phyloP scores from a whole-genome alignment of 129 eudicot genomes.

The Oenanthe sinensis region DNA sequence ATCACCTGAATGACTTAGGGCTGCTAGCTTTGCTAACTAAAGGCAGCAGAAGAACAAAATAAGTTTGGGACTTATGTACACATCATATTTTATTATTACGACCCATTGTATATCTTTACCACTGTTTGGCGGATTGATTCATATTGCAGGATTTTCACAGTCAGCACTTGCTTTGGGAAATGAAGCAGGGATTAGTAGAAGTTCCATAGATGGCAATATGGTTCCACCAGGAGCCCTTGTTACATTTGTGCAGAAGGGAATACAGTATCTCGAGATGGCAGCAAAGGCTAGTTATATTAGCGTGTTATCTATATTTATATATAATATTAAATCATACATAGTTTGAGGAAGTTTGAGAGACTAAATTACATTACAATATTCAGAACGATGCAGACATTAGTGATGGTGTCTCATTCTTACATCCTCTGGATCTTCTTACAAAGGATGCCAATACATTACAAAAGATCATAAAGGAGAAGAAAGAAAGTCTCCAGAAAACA shows the following conservation, averaged over 20 bases:
- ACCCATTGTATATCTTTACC: neutral
- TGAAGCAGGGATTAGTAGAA: conserved; percentile 74
- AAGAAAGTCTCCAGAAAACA: conserved; percentile 33
- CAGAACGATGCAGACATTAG: conserved; percentile 78
- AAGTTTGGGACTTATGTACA: too few relatives aligned
- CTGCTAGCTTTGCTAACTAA: too few relatives aligned
- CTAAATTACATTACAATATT: conserved; percentile 11
- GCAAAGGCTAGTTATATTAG: conserved; percentile 73
- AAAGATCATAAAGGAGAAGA: conserved; percentile 73
- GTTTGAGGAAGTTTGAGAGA: conserved; percentile 15
- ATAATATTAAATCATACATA: neutral
- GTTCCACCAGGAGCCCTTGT: conserved; percentile 93
- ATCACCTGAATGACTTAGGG: too few relatives aligned
- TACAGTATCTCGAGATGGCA: conserved; percentile 80
- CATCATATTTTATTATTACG: too few relatives aligned
- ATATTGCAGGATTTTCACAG: conserved; percentile 68
- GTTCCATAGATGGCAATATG: conserved; percentile 68
- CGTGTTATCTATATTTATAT: neutral
- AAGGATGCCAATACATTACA: conserved; percentile 67
- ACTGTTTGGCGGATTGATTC: neutral
- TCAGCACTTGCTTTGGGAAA: conserved; percentile 71
- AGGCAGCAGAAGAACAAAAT: too few relatives aligned
- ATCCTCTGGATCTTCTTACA: conserved; percentile 89
- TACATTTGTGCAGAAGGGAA: conserved; percentile 83
- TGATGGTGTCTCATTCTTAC: conserved; percentile 80